Evolutionary conservation across 164 flowering plant species (phyloP), one percentile per base, ranked within the genome.

Genomic region (Nelumbo lutea): DNA sequence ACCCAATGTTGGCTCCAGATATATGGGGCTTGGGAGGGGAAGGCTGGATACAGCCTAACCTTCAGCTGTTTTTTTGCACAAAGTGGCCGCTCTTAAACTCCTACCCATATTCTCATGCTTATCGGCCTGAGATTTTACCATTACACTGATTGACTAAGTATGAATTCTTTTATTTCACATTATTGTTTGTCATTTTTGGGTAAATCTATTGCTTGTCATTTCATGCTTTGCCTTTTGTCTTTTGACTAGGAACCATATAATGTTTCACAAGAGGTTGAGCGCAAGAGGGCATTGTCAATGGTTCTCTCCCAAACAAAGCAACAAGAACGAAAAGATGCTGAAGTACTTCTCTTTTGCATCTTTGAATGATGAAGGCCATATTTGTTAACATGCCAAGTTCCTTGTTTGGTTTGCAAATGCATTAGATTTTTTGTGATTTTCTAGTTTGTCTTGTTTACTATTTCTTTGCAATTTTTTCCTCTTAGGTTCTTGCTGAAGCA

Each of bases 401-500:
- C 64, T 64, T 40, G 2, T 43, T 15, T 48, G 13, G 7, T 15
- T 38, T 46, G 41, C 63, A 52, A 40, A 41, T 55, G 6, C n/a
- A 10, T 56, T 38, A 43, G 27, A 13, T 67, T 63, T 61, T 59
- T 41, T 53, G n/a, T 53, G 11, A 14, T 53, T 53, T 9, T 11
- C 14, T 53, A 11, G 3, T 11, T 53, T 50, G 8, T 53, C 57
- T 10, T 53, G n/a, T 46, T 46, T 46, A 46, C 48, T 3, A 11
- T 53, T 15, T n/a, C n/a, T n/a, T 53, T 53, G n/a, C 57, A 53
- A 11, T 44, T 73, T 58, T 39, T 61, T 66, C 27, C 61, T 69
- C 11, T 74, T 78, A 93, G 98, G 85, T 92, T 80, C 85, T 92
- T 76, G 88, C 96, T 73, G 97, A 92, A 86, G 97, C 98, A 44